Evolutionary conservation across 371 early-diverging fungal species (phyloP), one percentile per base, ranked within the genome.

Genomic region (Capillidium rhysosporum): DNA sequence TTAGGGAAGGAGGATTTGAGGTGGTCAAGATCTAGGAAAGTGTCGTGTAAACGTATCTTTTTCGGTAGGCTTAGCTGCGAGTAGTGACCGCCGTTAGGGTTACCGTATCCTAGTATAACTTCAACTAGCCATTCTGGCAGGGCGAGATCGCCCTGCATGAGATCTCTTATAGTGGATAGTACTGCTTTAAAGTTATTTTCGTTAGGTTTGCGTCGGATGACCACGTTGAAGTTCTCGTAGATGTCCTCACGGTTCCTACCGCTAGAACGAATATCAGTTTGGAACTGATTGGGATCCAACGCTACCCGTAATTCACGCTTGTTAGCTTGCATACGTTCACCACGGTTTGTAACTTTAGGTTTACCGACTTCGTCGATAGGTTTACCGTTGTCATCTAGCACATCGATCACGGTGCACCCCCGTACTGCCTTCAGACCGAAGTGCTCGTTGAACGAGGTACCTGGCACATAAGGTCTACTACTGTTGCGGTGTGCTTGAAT

Each of bases 111-210:
- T 39, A 97, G 67, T 40, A 93, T 78, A 2, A 86, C 77, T 43
- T 86, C 75, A 23, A 81, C 75, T 23, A 96, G 64, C 96, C 96
- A 97, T 4, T 77, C 77, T 5, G 98, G 98, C 0, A 95, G 77
- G 23, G 72, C 72, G 7, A 64, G 49, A 1, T 74, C 56, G 25
- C 85, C 81, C 57, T 80, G 79, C 81, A 88, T 82, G 56, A 91
- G 60, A 54, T 85, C 86, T 14, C 92, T 80, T 28, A 92, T 80
- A 0, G 89, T 82, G 56, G 90, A 88, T 29, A 93, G 64, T 0
- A 91, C 86, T 1, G 86, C 74, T 63, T 86, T 89, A 61, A 93
- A 93, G 63, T 90, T 91, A 67, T 88, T 95, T 66, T 90, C 64
- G 46, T 78, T 73, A 21, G 90, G 77, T 45, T 77, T 76, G 39